Evolutionary conservation across 2,329 filamentous ascomycete genomes (phyloP).

Genomic region (Fusarium redolens): DNA sequence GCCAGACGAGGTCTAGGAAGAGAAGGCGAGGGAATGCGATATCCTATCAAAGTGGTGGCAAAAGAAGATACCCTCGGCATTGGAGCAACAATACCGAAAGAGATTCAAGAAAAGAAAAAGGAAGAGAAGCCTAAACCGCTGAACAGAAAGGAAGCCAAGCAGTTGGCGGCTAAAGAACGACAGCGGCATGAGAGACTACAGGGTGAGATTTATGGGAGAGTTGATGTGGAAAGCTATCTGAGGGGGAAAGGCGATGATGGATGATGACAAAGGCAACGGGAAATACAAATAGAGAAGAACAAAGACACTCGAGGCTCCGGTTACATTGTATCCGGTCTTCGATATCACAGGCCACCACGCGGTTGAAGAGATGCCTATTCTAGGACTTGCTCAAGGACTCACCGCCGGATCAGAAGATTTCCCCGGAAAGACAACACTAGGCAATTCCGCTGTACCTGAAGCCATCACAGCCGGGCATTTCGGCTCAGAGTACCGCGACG

Average conservation of each 20-base stretch:
- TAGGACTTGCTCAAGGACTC: slow-evolving; percentile 26
- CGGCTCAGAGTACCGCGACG: not conserved
- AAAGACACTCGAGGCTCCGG: not conserved
- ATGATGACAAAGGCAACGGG: slow-evolving; percentile 4
- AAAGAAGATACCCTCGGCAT: slow-evolving; percentile 83
- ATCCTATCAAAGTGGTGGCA: slow-evolving; percentile 76
- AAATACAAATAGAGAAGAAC: not conserved
- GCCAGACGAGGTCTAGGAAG: slow-evolving; percentile 77
- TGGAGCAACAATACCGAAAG: slow-evolving; percentile 63
- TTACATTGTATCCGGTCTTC: not conserved
- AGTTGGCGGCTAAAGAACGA: slow-evolving; percentile 70
- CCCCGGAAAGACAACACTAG: not conserved
- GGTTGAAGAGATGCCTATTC: not conserved
- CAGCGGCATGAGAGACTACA: slow-evolving; percentile 72
- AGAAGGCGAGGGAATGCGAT: slow-evolving; percentile 76
- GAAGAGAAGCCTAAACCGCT: slow-evolving; percentile 63
- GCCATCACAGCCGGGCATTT: not conserved
- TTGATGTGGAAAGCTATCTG: slow-evolving; percentile 82
- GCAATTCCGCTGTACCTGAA: too few species aligned
- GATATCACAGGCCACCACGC: not conserved
- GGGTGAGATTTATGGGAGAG: slow-evolving; percentile 77
- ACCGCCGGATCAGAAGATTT: not conserved
- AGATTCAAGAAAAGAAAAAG: slow-evolving; percentile 53
- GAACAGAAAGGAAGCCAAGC: slow-evolving; percentile 77
- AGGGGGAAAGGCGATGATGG: slow-evolving; percentile 53